Percentiles rank a stretch among this genome's conserved stretches.
These are phyloP conservation scores for Penicillium samsonianum DNA, from an alignment of 495 filamentous ascomycete genomes.

Conservation along the genomic window DNA sequence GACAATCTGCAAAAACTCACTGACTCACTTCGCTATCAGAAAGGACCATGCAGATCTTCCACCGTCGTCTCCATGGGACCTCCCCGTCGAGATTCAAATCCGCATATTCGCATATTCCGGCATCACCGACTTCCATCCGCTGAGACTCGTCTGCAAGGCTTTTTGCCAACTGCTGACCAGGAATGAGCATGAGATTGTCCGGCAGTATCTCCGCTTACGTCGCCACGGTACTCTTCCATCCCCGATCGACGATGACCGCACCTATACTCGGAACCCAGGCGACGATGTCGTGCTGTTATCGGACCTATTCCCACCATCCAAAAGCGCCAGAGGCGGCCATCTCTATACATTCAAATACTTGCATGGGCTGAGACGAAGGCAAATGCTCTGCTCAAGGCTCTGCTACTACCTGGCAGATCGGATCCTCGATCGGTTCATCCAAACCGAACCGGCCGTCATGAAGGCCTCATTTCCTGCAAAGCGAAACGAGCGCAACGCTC, in stretches of 20 bases:
- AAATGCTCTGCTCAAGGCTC: conserved; percentile 43
- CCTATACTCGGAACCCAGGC: conserved; percentile 46
- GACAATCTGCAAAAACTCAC: neutral
- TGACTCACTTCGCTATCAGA: conserved; percentile 7
- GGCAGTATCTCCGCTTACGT: conserved; percentile 46
- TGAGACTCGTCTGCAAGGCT: conserved; percentile 45
- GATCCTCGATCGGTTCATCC: conserved; percentile 44
- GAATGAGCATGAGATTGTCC: conserved; percentile 45
- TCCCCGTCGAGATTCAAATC: conserved; percentile 50
- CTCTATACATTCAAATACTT: conserved; percentile 50
- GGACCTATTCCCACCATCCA: conserved; percentile 46
- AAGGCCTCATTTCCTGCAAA: conserved; percentile 37
- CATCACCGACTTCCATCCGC: conserved; percentile 36
- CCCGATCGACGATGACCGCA: conserved; percentile 39
- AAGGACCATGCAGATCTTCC: conserved; percentile 16
- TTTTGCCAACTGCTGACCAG: conserved; percentile 39
- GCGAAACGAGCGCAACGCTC: conserved; percentile 32
- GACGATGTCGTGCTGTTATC: conserved; percentile 51
- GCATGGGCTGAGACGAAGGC: conserved; percentile 38
- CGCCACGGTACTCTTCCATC: conserved; percentile 51
- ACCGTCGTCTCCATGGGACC: conserved; percentile 41
- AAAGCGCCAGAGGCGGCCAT: conserved; percentile 47
- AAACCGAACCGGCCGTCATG: conserved; percentile 34
- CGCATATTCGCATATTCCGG: conserved; percentile 47
- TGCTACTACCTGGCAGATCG: conserved; percentile 48